Conservation (phyloP, 352 stramenopile species). For the Sclerospora graminicola region DNA sequence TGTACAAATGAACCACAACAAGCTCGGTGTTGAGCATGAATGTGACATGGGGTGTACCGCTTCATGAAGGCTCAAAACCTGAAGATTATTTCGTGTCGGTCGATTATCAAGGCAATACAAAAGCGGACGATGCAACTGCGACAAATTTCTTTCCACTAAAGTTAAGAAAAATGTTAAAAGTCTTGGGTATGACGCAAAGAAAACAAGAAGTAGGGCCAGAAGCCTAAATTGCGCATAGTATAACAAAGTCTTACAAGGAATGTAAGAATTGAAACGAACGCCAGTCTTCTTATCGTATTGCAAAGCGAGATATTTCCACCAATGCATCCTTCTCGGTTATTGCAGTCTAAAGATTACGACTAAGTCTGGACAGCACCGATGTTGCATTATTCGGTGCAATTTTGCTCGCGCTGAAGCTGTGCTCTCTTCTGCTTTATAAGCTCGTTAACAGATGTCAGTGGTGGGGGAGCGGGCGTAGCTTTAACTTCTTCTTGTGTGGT, state of each 20-base stretch:
- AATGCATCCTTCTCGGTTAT: no score
- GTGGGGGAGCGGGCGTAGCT: background rate
- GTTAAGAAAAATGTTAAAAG: constrained; percentile 5
- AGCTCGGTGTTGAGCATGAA: constrained; percentile 82
- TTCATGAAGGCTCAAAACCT: constrained; percentile 73
- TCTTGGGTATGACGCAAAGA: background rate
- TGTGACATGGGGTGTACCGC: constrained; percentile 84
- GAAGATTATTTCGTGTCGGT: constrained; percentile 23
- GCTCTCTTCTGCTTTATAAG: constrained; percentile 56
- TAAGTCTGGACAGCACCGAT: no score
- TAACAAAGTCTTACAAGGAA: no score
- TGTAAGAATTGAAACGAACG: no score
- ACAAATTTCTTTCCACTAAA: constrained; percentile 13
- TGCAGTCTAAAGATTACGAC: no score
- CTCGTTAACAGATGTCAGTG: constrained; percentile 45
- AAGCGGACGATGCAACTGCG: background rate
- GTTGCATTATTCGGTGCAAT: no score
- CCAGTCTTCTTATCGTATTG: no score
- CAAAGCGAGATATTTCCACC: no score
- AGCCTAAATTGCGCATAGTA: no score
- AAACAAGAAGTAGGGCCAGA: background rate
- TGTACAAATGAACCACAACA: constrained; percentile 86
- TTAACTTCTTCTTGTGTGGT: no score
- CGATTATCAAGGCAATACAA: constrained; percentile 18
- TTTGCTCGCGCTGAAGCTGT: constrained; percentile 46